These are phyloP conservation scores for Torrubiella hemipterigena DNA, from an alignment of 2,329 filamentous ascomycete species.

Conservation along the genomic window DNA sequence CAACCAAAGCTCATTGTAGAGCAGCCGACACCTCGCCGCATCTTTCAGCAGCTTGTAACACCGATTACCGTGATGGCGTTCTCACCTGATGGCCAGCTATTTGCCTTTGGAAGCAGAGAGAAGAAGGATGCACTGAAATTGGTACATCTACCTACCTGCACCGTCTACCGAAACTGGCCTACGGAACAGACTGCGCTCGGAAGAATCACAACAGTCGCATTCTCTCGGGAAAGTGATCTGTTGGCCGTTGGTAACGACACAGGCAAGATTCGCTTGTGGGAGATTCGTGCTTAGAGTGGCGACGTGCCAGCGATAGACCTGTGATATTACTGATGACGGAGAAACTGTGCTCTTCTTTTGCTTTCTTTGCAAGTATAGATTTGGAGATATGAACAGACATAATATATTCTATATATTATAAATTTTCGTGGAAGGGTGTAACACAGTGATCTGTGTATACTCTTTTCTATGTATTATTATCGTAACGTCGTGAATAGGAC, in stretches of 20 bases:
- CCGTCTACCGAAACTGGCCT: constrained; percentile 95
- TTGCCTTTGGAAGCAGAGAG: constrained; percentile 75
- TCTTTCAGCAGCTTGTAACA: constrained; percentile 79
- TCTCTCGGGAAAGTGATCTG: constrained; percentile 52
- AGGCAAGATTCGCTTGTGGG: constrained; percentile 84
- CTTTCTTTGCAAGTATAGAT: too few relatives aligned
- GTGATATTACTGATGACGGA: too few relatives aligned
- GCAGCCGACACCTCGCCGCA: constrained; percentile 58
- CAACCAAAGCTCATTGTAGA: constrained; percentile 47
- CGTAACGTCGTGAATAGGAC: too few relatives aligned
- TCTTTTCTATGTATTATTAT: neutral
- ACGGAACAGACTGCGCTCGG: constrained; percentile 83
- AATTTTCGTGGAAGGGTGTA: neutral
- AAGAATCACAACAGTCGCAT: constrained; percentile 63
- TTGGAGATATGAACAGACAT: neutral
- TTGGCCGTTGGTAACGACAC: constrained; percentile 80
- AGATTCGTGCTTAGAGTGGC: constrained; percentile 53
- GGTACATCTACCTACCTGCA: constrained; percentile 83
- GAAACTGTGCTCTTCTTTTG: too few relatives aligned
- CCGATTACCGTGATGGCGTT: constrained; percentile 71
- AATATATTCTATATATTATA: neutral
- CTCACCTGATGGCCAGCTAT: constrained; percentile 76
- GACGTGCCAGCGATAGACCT: too few relatives aligned
- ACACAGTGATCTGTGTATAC: neutral
- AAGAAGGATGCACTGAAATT: constrained; percentile 82